These are phyloP conservation scores for Rosa rugosa DNA, from an alignment of 306 rosid genomes.

Conservation along the genomic window DNA sequence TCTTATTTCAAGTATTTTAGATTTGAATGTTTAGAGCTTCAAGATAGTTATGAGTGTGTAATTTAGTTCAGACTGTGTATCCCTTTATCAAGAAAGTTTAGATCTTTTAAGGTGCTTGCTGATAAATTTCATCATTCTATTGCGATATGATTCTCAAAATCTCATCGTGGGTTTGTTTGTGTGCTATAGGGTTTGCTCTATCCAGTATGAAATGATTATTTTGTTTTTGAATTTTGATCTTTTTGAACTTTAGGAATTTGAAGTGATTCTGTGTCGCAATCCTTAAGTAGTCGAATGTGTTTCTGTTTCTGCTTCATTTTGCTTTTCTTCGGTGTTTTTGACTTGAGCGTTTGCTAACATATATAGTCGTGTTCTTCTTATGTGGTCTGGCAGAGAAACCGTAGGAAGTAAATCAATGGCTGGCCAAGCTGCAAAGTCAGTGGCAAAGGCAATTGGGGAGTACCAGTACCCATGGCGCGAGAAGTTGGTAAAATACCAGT, in stretches of 20 bases:
- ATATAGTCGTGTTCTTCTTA: constrained; percentile 13
- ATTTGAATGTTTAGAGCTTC: not conserved
- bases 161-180: not conserved
- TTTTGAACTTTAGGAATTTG: not conserved
- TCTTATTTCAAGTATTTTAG: not conserved
- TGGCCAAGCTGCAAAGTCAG: constrained; percentile 55
- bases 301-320: not conserved
- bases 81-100: not conserved
- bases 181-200: not conserved
- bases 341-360: not conserved
- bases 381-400: constrained; percentile 23
- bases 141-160: not conserved
- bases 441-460: constrained; percentile 54
- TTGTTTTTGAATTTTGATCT: not conserved
- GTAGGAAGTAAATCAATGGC: constrained; percentile 45
- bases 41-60: not conserved
- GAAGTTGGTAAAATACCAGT: constrained; percentile 58
- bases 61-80: not conserved
- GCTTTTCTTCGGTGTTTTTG: not conserved
- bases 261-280: not conserved
- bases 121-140: not conserved
- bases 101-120: not conserved
- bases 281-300: not conserved
- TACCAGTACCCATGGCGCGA: constrained; percentile 81
- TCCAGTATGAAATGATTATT: not conserved